phyloP scores from a whole-genome alignment of 495 filamentous ascomycete species.

The Pseudevernia furfuracea region DNA sequence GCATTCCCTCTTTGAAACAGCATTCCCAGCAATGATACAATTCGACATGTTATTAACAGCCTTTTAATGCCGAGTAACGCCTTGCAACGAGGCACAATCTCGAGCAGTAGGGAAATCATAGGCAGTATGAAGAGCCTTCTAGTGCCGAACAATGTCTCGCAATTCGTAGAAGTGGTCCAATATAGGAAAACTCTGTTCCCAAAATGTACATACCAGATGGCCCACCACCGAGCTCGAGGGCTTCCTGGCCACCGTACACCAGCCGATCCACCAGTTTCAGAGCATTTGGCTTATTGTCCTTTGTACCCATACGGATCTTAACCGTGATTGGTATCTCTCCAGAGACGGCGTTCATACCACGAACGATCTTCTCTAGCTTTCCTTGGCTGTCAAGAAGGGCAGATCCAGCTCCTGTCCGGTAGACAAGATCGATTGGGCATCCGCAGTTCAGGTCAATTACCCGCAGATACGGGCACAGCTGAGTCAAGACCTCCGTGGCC shows the following conservation, averaged over 20 bases:
- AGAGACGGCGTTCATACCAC: conserved; percentile 90
- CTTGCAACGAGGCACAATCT: too few species aligned
- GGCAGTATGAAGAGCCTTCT: not conserved
- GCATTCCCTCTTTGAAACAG: not conserved
- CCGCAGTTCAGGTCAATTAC: conserved; percentile 94
- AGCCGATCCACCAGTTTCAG: conserved; percentile 76
- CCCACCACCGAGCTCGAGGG: conserved; percentile 50
- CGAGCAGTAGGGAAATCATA: too few species aligned
- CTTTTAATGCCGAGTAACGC: not conserved
- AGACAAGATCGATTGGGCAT: conserved; percentile 92
- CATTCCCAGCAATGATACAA: not conserved
- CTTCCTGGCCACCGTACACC: conserved; percentile 64
- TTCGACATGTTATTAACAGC: not conserved
- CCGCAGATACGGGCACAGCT: conserved; percentile 69
- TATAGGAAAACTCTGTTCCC: not conserved
- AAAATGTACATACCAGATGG: conserved; percentile 46
- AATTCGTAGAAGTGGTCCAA: not conserved
- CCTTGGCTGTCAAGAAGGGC: conserved; percentile 76
- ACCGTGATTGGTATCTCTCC: conserved; percentile 80
- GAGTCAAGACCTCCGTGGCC: conserved; percentile 70
- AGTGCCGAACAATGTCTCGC: not conserved
- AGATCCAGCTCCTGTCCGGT: conserved; percentile 79
- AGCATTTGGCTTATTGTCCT: conserved; percentile 69
- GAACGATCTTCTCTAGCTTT: conserved; percentile 83
- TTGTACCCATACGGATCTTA: conserved; percentile 90